A percentile compares a stretch with the other conserved stretches of the same genome.
Conservation (phyloP, 371 early-diverging fungal species). For the Mucor sp. region DNA sequence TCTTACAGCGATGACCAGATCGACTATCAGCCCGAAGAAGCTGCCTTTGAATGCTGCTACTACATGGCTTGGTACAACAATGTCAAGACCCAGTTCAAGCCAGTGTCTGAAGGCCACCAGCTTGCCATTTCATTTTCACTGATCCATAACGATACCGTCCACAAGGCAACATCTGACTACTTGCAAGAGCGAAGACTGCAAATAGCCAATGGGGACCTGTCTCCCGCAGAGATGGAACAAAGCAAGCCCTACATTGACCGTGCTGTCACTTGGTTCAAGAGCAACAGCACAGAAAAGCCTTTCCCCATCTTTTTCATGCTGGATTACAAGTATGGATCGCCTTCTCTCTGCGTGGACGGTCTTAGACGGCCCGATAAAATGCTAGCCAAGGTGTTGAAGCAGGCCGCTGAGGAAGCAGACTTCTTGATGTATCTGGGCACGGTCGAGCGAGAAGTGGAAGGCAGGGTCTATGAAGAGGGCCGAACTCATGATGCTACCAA, state of each 20-base stretch:
- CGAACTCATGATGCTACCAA: neutral
- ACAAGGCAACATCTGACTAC: neutral
- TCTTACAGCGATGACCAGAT: neutral
- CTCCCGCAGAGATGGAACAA: neutral
- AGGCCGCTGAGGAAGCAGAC: neutral
- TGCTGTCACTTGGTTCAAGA: neutral
- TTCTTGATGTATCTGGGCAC: neutral
- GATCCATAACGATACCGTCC: neutral
- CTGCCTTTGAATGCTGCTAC: neutral
- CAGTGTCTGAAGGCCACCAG: neutral
- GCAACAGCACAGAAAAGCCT: neutral
- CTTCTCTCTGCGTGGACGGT: neutral
- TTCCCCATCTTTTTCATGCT: constrained; percentile 4
- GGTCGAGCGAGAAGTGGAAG: constrained; percentile 3
- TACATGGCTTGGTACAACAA: constrained; percentile 17
- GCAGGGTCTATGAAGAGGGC: neutral
- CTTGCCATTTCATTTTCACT: neutral
- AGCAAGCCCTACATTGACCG: neutral
- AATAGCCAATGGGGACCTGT: neutral
- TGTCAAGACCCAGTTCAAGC: neutral
- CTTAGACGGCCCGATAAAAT: neutral
- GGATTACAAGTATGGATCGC: neutral
- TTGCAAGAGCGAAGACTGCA: neutral
- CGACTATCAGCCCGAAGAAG: neutral
- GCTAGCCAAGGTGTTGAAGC: neutral